Base-by-base conservation (phyloP, 345 rosid genomes). In the Linum usitatissimum region DNA sequence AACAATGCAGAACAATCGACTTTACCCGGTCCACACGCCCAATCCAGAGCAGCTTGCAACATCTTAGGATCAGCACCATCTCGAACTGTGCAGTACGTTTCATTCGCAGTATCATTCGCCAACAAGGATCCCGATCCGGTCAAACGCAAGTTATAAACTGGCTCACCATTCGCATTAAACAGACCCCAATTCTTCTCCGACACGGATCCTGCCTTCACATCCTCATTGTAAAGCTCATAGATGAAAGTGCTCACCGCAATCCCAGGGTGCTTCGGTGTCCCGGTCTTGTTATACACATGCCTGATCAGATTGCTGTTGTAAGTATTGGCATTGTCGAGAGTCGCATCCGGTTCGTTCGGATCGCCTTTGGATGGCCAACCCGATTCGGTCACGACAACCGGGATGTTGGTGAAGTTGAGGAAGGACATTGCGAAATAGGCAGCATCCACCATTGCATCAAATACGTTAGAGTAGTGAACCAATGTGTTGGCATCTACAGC, bases 361-460 rank as follows among this genome's bases (percentile, higher is more conserved):
- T 58, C 61, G 5, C 61, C 61, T 58, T 58, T 58, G 3, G 61
- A 58, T 15, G 61, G 61, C 61, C 61, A 58, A 15, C 61, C 61
- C 7, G 36, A 23, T 10, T 58, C 61, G 18, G 61, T 58, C n/a
- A 58, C 61, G 1, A 58, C n/a, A 21, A 58, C 38, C 0, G 61
- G 61, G 18, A 58, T 58, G 61, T 58, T 58, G 38, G 61, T 58
- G 61, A 23, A 58, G 61, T 58, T 58, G 18, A 58, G 38, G 13
- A 9, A 28, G 5, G 61, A 23, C 61, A 58, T 58, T 10, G 61
- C 61, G 39, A 58, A 58, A n/a, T 58, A 58, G 5, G 61, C 17
- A 6, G 61, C 61, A 17, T 58, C 61, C 9, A 58, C 61, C 34
- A 58, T 30, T 0, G 61, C 61, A 14, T 58, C 61, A 7, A 58